Percentiles rank a stretch among this genome's conserved stretches.
These are phyloP conservation scores for Galerina marginata DNA, from an alignment of 768 basidiomycete genomes.

Conservation along the genomic window DNA sequence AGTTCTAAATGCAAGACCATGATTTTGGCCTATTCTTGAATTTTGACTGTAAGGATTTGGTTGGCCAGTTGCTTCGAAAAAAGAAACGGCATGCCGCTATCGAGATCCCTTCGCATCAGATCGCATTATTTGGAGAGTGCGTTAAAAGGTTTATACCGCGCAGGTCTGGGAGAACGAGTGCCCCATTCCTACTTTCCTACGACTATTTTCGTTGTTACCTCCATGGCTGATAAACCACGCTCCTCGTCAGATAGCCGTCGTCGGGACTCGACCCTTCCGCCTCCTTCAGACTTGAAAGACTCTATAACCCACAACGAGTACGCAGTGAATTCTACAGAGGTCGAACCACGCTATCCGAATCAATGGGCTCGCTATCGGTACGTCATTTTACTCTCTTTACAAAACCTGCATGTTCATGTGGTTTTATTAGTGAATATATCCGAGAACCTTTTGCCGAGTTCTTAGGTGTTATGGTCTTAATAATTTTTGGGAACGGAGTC, in stretches of 20 bases:
- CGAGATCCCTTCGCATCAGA: no score
- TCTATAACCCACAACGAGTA: conserved; percentile 20
- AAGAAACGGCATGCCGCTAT: no score
- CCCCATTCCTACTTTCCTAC: no score
- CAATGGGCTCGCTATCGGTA: conserved; percentile 61
- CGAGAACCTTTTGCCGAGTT: conserved; percentile 71
- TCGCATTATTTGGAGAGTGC: no score
- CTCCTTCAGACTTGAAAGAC: conserved; percentile 6
- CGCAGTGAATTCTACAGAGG: conserved; percentile 28
- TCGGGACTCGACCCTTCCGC: conserved; percentile 4
- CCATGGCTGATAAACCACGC: conserved; percentile 5
- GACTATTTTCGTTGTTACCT: no score
- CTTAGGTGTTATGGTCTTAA: conserved; percentile 59
- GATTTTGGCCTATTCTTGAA: no score
- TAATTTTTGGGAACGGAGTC: conserved; percentile 64
- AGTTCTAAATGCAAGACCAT: no score
- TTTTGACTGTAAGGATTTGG: no score
- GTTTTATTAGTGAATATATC: conserved; percentile 42
- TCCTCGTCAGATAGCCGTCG: conserved; percentile 9
- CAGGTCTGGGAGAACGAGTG: no score
- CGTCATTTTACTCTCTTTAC: conserved; percentile 9
- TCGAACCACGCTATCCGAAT: conserved; percentile 50
- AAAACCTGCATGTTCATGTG: background rate
- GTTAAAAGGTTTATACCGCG: no score
- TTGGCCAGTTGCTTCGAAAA: no score